Evolutionary conservation across 495 filamentous ascomycete species (phyloP), one percentile per base, ranked within the genome.

Genomic region (Cenococcum geophilum): DNA sequence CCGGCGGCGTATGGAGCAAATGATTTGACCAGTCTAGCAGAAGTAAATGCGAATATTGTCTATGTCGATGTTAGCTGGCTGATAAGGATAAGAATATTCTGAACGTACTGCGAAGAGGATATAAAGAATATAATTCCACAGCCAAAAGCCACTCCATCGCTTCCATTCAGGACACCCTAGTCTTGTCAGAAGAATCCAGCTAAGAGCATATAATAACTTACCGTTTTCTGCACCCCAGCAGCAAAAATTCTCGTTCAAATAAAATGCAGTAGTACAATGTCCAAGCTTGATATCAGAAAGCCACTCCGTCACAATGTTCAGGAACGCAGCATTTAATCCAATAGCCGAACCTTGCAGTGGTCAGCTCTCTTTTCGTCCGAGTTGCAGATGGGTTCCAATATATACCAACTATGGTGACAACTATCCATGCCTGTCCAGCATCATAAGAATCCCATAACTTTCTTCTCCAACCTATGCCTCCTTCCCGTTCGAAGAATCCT

Each of bases 301-400:
- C 93, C 93, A 98, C 71, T 98, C 93, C 22, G 93, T 97, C 57
- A 93, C 82, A 63, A 98, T 97, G 72, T 96, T 98, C 55, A 98
- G 75, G 64, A 97, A 85, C 1, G 89, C 95, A 20, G 93, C 92
- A 68, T 97, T 97, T 52, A 96, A 64, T 2, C 93, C 93, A 71
- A 98, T 98, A 32, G 88, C 89, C 55, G 85, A 86, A 57, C 93
- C 78, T 79, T 59, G 63, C 56, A 43, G 57, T 20, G 25, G 63
- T 27, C 34, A 59, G 56, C 37, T 50, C 14, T 57, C 56, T 59
- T 5, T 12, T 5, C 54, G 11, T 21, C 27, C 20, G 11, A 49
- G 0, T 0, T 0, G 25, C 56, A 18, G 18, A 10, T 4, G 14
- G 40, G 11, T 45, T 43, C 18, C n/a, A n/a, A n/a, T 59, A 57